Evolutionary conservation across 495 filamentous ascomycete species (phyloP).

Genomic region (Viridothelium virens): DNA sequence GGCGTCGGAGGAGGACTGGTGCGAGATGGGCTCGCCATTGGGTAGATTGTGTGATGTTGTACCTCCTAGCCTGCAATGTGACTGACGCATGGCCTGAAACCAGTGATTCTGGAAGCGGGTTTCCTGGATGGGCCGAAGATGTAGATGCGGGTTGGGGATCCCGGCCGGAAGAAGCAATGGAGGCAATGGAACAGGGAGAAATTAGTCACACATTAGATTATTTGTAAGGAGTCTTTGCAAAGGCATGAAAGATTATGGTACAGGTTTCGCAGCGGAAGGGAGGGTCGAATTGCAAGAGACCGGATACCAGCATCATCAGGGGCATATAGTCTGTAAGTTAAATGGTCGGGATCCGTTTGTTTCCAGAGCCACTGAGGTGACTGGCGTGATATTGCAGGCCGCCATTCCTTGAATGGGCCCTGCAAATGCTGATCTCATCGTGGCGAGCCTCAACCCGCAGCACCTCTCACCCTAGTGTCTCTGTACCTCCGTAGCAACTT

Average conservation of each 20-base stretch:
- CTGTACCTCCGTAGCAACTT: neutral
- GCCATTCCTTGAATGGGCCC: neutral
- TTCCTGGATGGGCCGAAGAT: neutral
- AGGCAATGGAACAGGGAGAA: neutral
- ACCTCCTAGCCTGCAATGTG: neutral
- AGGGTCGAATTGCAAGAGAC: neutral
- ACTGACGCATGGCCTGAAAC: constrained; percentile 11
- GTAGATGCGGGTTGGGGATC: neutral
- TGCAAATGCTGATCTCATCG: neutral
- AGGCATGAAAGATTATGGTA: neutral
- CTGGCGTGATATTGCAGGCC: neutral
- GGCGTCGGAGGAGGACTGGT: constrained; percentile 17
- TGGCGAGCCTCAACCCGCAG: neutral
- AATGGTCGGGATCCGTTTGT: constrained; percentile 4
- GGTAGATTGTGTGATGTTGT: constrained; percentile 18
- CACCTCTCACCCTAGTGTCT: constrained; percentile 2
- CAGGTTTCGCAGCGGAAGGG: neutral
- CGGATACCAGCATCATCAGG: neutral
- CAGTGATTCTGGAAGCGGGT: neutral
- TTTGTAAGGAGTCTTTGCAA: neutral
- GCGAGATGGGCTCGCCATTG: constrained; percentile 23
- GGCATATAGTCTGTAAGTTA: neutral
- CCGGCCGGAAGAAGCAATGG: neutral
- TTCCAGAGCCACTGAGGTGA: neutral
- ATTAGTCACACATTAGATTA: neutral